Conservation (phyloP, 495 filamentous ascomycete species). For the Xylaria palmicola region DNA sequence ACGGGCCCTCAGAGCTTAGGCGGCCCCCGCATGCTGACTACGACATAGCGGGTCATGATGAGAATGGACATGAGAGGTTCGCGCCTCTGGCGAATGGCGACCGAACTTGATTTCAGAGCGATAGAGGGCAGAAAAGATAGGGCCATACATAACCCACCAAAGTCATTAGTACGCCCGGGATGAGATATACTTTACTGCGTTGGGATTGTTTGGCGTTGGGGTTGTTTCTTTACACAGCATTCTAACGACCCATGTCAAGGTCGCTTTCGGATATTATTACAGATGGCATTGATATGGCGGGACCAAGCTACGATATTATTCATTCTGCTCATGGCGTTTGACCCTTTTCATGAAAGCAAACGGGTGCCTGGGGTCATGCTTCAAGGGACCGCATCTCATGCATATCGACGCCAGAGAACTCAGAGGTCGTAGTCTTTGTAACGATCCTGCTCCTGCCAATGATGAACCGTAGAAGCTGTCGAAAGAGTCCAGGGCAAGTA, state of each 20-base stretch:
- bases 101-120: not conserved
- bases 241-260: not conserved
- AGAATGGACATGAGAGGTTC: not conserved
- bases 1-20: conserved; percentile 51
- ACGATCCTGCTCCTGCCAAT: too few relatives aligned
- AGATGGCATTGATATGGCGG: not conserved
- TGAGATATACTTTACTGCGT: not conserved
- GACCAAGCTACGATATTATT: too few relatives aligned
- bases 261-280: not conserved
- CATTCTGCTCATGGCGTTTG: too few relatives aligned
- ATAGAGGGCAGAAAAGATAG: not conserved
- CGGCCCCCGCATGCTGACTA: not conserved
- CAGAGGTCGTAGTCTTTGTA: too few relatives aligned
- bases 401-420: too few relatives aligned
- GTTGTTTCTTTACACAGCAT: not conserved
- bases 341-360: too few relatives aligned
- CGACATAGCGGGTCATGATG: not conserved
- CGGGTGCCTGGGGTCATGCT: too few relatives aligned
- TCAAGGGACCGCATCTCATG: too few relatives aligned
- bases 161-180: not conserved
- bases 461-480: too few relatives aligned
- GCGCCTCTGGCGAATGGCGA: not conserved
- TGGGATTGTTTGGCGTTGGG: conserved; percentile 7
- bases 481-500: too few relatives aligned
- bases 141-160: too few relatives aligned